Evolutionary conservation across 345 rosid genomes (phyloP).

Genomic region (Geranium rotundifolium): DNA sequence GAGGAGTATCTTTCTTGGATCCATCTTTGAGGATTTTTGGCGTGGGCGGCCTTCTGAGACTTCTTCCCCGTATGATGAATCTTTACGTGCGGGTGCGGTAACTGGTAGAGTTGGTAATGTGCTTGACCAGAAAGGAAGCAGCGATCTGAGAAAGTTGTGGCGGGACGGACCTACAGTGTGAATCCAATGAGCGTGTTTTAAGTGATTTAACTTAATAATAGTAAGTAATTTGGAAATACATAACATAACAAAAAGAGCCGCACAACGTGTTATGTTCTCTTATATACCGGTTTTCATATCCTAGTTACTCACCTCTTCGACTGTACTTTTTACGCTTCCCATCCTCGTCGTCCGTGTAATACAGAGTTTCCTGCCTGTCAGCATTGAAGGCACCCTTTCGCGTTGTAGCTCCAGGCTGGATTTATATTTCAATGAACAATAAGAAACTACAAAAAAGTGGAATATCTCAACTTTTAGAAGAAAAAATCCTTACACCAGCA

Average conservation of each 20-base stretch:
- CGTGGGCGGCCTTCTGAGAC: slow-evolving; percentile 50
- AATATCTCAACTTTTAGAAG: slow-evolving; percentile 6
- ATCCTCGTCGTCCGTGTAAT: slow-evolving; percentile 95
- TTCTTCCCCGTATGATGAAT: slow-evolving; percentile 53
- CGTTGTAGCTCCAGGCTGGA: slow-evolving; percentile 76
- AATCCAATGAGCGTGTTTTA: too few species aligned
- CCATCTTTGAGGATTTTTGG: slow-evolving; percentile 69
- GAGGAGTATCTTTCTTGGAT: slow-evolving; percentile 79
- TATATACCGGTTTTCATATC: too few species aligned
- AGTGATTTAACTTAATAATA: too few species aligned
- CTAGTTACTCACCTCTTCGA: slow-evolving; percentile 56
- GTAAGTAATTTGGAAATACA: too few species aligned
- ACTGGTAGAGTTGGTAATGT: slow-evolving; percentile 94
- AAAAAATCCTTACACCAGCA: slow-evolving; percentile 51
- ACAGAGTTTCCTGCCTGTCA: slow-evolving; percentile 67
- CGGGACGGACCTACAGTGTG: slow-evolving; percentile 56
- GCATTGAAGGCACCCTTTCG: slow-evolving; percentile 57
- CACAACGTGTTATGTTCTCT: too few species aligned
- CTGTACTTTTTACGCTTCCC: slow-evolving; percentile 68
- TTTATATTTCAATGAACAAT: slow-evolving; percentile 2
- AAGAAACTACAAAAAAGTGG: neutral
- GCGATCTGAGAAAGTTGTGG: slow-evolving; percentile 79
- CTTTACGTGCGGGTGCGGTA: slow-evolving; percentile 85
- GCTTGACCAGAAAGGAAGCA: slow-evolving; percentile 98
- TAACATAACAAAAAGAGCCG: too few species aligned